These are phyloP conservation scores for Mycena galericulata DNA, from an alignment of 768 basidiomycete genomes.

Conservation along the genomic window DNA sequence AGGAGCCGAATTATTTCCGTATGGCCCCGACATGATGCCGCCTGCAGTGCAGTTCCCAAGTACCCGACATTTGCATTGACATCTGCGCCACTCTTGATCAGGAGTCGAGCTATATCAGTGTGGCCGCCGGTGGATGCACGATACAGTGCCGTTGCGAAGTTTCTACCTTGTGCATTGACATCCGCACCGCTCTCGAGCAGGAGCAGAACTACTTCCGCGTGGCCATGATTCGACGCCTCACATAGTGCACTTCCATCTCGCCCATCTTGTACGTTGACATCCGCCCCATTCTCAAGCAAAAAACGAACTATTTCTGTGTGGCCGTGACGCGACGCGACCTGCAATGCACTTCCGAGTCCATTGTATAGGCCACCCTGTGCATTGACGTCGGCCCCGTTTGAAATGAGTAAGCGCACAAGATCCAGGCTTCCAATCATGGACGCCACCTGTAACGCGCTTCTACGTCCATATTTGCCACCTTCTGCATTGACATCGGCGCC, in stretches of 20 bases:
- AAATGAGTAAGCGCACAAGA: background rate
- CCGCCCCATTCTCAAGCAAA: background rate
- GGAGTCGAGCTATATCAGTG: background rate
- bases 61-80: background rate
- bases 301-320: background rate
- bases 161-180: background rate
- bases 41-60: background rate
- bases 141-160: background rate
- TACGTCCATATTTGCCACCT: too few species aligned
- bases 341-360: too few species aligned
- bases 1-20: background rate
- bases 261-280: background rate
- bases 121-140: background rate
- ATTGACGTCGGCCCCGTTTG: background rate
- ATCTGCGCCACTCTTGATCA: background rate
- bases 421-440: background rate
- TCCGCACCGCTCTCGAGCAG: too few species aligned
- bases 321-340: background rate
- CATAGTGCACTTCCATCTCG: background rate
- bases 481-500: too few species aligned
- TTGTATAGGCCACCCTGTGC: background rate
- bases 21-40: background rate
- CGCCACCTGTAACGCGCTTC: background rate
- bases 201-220: background rate
- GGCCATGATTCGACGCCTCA: background rate